Base-by-base conservation (phyloP, 1,139 yeast genomes). In the Arxiozyma slooffiae region DNA sequence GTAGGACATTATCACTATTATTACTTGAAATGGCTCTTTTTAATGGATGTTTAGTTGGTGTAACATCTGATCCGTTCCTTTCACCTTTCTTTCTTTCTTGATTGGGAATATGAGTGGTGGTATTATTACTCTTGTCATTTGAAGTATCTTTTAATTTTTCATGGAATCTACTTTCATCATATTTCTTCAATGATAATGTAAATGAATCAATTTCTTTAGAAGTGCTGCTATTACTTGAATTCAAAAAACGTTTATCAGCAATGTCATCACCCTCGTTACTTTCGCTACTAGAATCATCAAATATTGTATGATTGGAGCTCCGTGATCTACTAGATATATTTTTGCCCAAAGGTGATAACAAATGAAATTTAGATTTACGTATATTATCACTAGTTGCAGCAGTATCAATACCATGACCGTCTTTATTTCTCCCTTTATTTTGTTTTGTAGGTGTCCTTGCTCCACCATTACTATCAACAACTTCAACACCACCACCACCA, bases 281-380 rank as follows among this genome's bases (percentile, higher is more conserved):
- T 37, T 39, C 47, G 26, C 43, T 38, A n/a, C 23, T 44, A 14
- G 39, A 26, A 16, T 40, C 42, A 36, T 48, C 50, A 24, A 48
- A 48, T 20, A 48, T 48, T 21, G 50, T 48, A 21, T 38, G 47
- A n/a, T 43, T 38, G 16, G 39, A 38, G 7, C 34, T 38, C 23
- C 48, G 41, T 16, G 41, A 37, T 16, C 38, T 21, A 18, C n/a
- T 43, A 22, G 23, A 41, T 36, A 24, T 41, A 42, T 44, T 48
- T 24, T 44, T 47, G n/a, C 48, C 53, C 18, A 59, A 51, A 3
- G 63, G 62, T 9, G 61, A 57, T 20, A 59, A 44, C 18, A 60
- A 42, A 48, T 60, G 64, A 41, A 56, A 55, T 23, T 30, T 49
- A 16, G 48, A 40, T 36, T 44, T 46, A n/a, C 18, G 41, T 14